Evolutionary conservation across 2,329 filamentous ascomycete species (phyloP), one percentile per base, ranked within the genome.

Genomic region (Pseudocercospora vitis): DNA sequence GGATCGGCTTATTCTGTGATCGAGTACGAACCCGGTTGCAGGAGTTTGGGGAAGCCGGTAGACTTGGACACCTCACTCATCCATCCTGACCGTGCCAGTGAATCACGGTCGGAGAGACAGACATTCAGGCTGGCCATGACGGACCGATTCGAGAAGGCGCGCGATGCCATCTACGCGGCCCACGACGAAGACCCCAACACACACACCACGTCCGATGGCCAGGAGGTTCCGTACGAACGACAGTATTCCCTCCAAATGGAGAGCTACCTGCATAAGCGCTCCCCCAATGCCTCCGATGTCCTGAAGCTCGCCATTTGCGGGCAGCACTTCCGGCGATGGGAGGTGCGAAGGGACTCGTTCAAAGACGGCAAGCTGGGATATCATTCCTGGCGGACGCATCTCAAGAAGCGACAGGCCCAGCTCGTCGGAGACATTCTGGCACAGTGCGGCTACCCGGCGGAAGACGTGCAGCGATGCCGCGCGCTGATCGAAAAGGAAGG

Each of bases 311-410:
- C 90, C 14, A 87, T 91, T 61, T 85, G 89, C 60, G 89, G 89
- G 8, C 90, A 95, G 70, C 90, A 95, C 71, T 88, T 95, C 65
- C 82, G 85, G 49, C 84, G 88, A 73, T 95, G 89, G 89, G 88
- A 95, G 72, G 81, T 92, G 1, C 88, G 89, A 0, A 85, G 89
- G 45, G 75, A 77, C 59, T 81, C 78, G 31, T 92, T 88, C 71
- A 88, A 89, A 5, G 83, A 83, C 76, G 91, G 85, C 1, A 84
- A 86, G 60, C 68, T 81, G 0, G 90, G 90, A 7, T 95, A 95
- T 70, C 81, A 91, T 59, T 77, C 80, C n/a, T 95, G 90, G 90
- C 81, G 90, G 18, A 80, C 84, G 2, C 84, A 82, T 65, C 81
- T 89, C 51, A 85, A 85, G 70, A 89, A 89, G 64, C 76, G 87